A percentile compares a stretch with the other conserved stretches of the same genome.
Evolutionary conservation across 2,329 filamentous ascomycete genomes (phyloP).

Genomic region (Huntiella moniliformis): DNA sequence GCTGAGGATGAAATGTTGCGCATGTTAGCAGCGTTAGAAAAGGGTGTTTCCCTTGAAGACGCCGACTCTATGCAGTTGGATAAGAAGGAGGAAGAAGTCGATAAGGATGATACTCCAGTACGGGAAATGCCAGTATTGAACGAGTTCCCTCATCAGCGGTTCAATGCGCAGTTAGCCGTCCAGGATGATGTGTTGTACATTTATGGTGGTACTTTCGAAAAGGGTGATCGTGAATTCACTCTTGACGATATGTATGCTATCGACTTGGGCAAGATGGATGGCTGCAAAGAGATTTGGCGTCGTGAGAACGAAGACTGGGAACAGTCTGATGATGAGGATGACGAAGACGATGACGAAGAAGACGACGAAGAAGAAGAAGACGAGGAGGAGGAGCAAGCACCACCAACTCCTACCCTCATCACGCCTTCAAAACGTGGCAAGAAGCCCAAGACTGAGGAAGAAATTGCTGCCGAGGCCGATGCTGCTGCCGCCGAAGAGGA

Average conservation of each 20-base stretch:
- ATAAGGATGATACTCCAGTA: constrained; percentile 33
- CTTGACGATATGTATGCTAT: constrained; percentile 91
- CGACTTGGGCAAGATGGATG: constrained; percentile 86
- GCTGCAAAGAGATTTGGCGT: constrained; percentile 78
- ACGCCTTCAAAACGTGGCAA: constrained; percentile 39
- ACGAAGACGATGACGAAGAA: constrained; percentile 36
- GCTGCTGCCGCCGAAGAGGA: constrained; percentile 24
- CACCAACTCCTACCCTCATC: constrained; percentile 23
- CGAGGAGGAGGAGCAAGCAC: constrained; percentile 29
- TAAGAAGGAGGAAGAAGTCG: constrained; percentile 26
- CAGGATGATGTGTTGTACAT: constrained; percentile 88
- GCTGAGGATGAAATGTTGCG: constrained; percentile 80
- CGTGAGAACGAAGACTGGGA: constrained; percentile 71
- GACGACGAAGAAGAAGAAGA: constrained; percentile 33
- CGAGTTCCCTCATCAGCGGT: constrained; percentile 76
- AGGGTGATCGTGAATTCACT: constrained; percentile 84
- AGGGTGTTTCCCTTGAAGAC: constrained; percentile 44
- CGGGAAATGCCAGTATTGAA: constrained; percentile 49
- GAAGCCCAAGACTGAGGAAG: constrained; percentile 24
- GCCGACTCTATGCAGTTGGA: constrained; percentile 30
- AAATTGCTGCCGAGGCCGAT: constrained; percentile 20
- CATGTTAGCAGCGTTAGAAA: constrained; percentile 72
- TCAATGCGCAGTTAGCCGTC: constrained; percentile 78
- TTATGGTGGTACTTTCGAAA: constrained; percentile 88
- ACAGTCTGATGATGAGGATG: constrained; percentile 42